Conservation (phyloP, 768 basidiomycete species). For the Termitomyces sp. region DNA sequence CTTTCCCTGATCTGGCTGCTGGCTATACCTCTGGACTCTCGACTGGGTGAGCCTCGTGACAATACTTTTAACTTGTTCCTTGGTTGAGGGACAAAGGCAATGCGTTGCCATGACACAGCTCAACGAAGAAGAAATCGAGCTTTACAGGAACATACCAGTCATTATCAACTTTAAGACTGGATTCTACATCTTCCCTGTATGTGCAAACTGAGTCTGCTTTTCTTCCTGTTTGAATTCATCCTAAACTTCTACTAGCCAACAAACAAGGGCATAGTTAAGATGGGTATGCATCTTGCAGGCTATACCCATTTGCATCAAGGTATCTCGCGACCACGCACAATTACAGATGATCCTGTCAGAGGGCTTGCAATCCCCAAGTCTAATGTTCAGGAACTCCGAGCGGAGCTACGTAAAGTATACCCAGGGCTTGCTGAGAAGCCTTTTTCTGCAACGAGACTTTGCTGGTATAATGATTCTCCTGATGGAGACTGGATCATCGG, state of each 20-base stretch:
- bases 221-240: background rate
- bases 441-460: conserved; percentile 70
- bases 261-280: conserved; percentile 62
- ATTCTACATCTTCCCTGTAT: conserved; percentile 81
- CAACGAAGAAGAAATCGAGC: conserved; percentile 56
- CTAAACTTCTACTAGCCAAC: conserved; percentile 48
- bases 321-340: conserved; percentile 76
- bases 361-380: conserved; percentile 64
- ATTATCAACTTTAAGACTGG: conserved; percentile 67
- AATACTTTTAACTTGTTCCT: background rate
- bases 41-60: conserved; percentile 60
- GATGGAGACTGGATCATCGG: conserved; percentile 91
- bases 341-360: conserved; percentile 48
- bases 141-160: conserved; percentile 61
- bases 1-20: conserved; percentile 58
- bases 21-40: conserved; percentile 50
- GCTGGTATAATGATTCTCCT: conserved; percentile 91
- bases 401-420: conserved; percentile 51
- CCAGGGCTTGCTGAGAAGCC: conserved; percentile 74
- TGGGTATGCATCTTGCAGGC: conserved; percentile 73
- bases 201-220: conserved; percentile 11
- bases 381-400: conserved; percentile 44
- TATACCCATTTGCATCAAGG: conserved; percentile 44
- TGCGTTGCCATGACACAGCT: conserved; percentile 74
- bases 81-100: conserved; percentile 46